Evolutionary conservation across 1,139 yeast species (phyloP).

Genomic region (Geotrichum carabidarum): DNA sequence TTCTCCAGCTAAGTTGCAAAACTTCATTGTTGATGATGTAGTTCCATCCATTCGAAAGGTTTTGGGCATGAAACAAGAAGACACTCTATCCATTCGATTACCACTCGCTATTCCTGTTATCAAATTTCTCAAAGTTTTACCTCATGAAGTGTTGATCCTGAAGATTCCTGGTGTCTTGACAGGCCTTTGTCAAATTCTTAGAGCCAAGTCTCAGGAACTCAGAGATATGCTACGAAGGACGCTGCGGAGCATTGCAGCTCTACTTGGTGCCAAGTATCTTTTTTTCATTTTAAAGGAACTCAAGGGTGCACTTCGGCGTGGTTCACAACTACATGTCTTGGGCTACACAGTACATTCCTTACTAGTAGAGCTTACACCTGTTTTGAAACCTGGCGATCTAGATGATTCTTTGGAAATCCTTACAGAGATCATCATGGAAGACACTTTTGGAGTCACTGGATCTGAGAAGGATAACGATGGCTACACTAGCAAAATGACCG

Average conservation of each 20-base stretch:
- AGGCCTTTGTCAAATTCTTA: slow-evolving; percentile 76
- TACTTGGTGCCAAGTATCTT: slow-evolving; percentile 70
- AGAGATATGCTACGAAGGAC: slow-evolving; percentile 84
- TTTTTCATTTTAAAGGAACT: slow-evolving; percentile 73
- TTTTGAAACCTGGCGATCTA: slow-evolving; percentile 62
- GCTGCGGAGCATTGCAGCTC: slow-evolving; percentile 56
- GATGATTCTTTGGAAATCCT: slow-evolving; percentile 62
- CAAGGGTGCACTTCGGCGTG: slow-evolving; percentile 72
- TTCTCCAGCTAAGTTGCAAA: slow-evolving; percentile 43
- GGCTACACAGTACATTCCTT: slow-evolving; percentile 81
- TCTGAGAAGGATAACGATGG: slow-evolving; percentile 94
- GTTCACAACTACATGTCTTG: slow-evolving; percentile 90
- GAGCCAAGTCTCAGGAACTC: slow-evolving; percentile 80
- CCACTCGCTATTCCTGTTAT: slow-evolving; percentile 80
- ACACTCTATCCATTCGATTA: slow-evolving; percentile 68
- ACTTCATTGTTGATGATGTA: slow-evolving; percentile 53
- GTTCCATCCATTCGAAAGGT: slow-evolving; percentile 59
- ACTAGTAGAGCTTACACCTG: slow-evolving; percentile 48
- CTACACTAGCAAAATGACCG: slow-evolving; percentile 79
- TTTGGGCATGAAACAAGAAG: slow-evolving; percentile 53
- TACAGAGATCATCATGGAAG: slow-evolving; percentile 80
- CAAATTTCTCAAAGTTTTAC: slow-evolving; percentile 60
- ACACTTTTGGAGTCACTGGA: slow-evolving; percentile 86
- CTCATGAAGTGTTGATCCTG: slow-evolving; percentile 50
- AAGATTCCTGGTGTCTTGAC: slow-evolving; percentile 80